Evolutionary conservation across 805 yeast species (phyloP), one percentile per base, ranked within the genome.

Genomic region (Candida ipomoeae): DNA sequence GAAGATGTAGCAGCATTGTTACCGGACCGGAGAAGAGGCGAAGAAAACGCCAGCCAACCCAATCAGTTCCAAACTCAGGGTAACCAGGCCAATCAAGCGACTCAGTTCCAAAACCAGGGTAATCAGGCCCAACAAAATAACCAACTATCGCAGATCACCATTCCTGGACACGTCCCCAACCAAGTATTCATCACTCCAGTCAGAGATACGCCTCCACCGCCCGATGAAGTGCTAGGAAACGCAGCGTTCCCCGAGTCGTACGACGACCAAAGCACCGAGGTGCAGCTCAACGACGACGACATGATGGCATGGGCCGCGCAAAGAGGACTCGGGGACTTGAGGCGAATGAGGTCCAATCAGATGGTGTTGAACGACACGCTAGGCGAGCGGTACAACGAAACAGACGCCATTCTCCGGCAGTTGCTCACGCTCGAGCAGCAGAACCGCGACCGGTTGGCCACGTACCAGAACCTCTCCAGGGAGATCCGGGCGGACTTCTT

Each of bases 321-420:
- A 53, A 54, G 70, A 31, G 70, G 69, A 6, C 58, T 67, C 21
- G 70, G 66, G 3, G 61, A 65, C 6, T 52, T 65, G 50, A 39
- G 55, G 23, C 21, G 60, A 40, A 40, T 54, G 32, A 49, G 50
- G 20, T 18, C 52, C 11, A 46, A 38, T 14, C 44, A 39, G 13
- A 29, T 21, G 50, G 39, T 8, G 36, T 23, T 23, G 49, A 44
- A 44, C 11, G 50, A 42, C 8, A 34, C 48, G 11, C 33, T 40
- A 4, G 43, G 54, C 6, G 52, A 35, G 14, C 29, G 55, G 13
- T 51, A 45, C 32, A 49, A 46, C 32, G 56, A 52, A 20, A 50
- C 59, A 1, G 57, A 55, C 5, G 58, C 57, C 11, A 56, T 56
- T 26, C 50, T 56, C 13, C 49, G 57, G 35, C 59, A 56, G 29